phyloP scores from a whole-genome alignment of 1,284 basidiomycete genomes.

The Phlebopus sp. region DNA sequence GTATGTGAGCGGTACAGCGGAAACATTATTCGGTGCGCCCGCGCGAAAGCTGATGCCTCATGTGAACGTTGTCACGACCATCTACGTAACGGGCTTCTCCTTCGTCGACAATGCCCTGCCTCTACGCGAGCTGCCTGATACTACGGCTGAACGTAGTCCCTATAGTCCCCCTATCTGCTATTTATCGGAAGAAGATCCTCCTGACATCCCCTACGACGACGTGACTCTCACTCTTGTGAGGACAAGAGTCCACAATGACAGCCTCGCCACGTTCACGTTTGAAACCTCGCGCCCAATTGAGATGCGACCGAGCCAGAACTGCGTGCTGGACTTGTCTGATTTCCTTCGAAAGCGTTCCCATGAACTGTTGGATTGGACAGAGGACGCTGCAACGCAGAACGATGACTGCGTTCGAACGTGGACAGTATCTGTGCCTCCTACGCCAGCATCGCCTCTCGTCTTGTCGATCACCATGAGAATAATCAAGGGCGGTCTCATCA shows the following conservation, averaged over 20 bases:
- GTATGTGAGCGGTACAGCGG: slow-evolving; percentile 56
- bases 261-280: slow-evolving; percentile 56
- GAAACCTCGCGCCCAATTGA: slow-evolving; percentile 33
- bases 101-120: slow-evolving; percentile 57
- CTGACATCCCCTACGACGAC: slow-evolving; percentile 27
- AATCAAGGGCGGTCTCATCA: slow-evolving; percentile 41
- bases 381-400: slow-evolving; percentile 44
- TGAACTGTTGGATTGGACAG: slow-evolving; percentile 46
- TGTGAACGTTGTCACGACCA: slow-evolving; percentile 47
- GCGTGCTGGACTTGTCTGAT: slow-evolving; percentile 51
- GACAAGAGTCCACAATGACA: slow-evolving; percentile 42
- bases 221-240: slow-evolving; percentile 32
- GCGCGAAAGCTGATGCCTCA: slow-evolving; percentile 53
- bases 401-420: slow-evolving; percentile 66
- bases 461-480: slow-evolving; percentile 27
- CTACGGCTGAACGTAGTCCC: slow-evolving; percentile 40
- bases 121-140: slow-evolving; percentile 40
- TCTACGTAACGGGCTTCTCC: slow-evolving; percentile 50
- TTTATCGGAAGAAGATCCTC: slow-evolving; percentile 46
- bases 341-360: slow-evolving; percentile 47
- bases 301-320: slow-evolving; percentile 50
- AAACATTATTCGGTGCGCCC: slow-evolving; percentile 45
- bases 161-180: slow-evolving; percentile 59
- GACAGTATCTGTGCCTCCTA: slow-evolving; percentile 49
- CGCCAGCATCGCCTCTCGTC: slow-evolving; percentile 28